Conservation (phyloP, 805 yeast genomes). For the Spathaspora gorwiae region DNA sequence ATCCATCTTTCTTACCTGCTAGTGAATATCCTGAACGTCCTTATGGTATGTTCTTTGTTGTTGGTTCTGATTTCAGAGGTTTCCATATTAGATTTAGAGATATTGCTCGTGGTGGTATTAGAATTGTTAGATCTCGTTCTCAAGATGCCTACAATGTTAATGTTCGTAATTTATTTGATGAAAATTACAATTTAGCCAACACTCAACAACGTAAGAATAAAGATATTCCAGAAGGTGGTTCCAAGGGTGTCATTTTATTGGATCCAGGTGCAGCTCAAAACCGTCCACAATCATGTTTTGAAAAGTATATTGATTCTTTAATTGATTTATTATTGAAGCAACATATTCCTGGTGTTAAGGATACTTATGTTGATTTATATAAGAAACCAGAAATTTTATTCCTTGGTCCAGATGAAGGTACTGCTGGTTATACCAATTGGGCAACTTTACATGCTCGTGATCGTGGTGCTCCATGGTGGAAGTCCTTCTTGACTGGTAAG, state of each 20-base stretch:
- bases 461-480: constrained; percentile 98
- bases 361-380: constrained; percentile 78
- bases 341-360: constrained; percentile 70
- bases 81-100: constrained; percentile 96
- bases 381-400: constrained; percentile 84
- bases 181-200: constrained; percentile 89
- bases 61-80: constrained; percentile 95
- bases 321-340: constrained; percentile 74
- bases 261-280: constrained; percentile 75
- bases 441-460: constrained; percentile 89
- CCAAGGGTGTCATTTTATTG: constrained; percentile 91
- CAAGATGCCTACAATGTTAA: constrained; percentile 81
- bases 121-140: constrained; percentile 86
- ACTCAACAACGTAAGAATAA: constrained; percentile 97
- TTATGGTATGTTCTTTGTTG: constrained; percentile 90
- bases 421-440: constrained; percentile 95
- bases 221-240: constrained; percentile 98
- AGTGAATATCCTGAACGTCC: constrained; percentile 90
- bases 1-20: constrained; percentile 79
- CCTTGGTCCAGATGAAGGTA: constrained; percentile 99
- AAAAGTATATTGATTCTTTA: constrained; percentile 87
- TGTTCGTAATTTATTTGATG: constrained; percentile 87
- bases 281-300: constrained; percentile 78
- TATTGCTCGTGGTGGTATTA: constrained; percentile 96
- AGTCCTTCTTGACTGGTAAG: constrained; percentile 96